Conservation (phyloP, 75 land plant species). For the Azolla pinnata region DNA sequence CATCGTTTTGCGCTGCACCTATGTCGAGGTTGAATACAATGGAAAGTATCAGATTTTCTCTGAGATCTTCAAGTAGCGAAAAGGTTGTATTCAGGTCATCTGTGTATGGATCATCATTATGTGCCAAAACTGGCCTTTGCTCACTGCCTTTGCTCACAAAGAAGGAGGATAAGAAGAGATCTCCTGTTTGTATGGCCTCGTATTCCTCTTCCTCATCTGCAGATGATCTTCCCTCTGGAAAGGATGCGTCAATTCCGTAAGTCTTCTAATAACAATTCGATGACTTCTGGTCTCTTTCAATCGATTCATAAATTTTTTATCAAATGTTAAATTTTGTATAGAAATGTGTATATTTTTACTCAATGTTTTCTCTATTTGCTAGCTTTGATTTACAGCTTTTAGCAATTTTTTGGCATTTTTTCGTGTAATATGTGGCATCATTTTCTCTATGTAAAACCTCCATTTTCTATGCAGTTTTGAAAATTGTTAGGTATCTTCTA, state of each 20-base stretch:
- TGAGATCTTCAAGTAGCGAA: background rate
- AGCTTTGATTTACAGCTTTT: background rate
- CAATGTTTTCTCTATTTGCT: background rate
- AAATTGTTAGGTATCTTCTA: too few relatives aligned
- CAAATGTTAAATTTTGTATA: background rate
- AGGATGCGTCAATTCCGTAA: conserved; percentile 1
- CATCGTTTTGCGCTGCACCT: too few relatives aligned
- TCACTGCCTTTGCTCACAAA: background rate
- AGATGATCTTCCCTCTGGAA: background rate
- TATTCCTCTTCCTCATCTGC: too few relatives aligned
- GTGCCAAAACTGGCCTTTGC: background rate
- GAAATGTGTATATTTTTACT: background rate
- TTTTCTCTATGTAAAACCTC: background rate
- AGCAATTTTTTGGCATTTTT: background rate
- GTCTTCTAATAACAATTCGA: too few relatives aligned
- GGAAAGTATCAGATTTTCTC: conserved; percentile 1
- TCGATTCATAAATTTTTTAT: background rate
- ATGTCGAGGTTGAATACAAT: conserved; percentile 4
- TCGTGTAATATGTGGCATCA: background rate
- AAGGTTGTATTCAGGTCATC: background rate
- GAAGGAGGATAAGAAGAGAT: background rate
- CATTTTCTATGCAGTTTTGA: too few relatives aligned
- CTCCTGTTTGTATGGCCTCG: conserved; percentile 1
- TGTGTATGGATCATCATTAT: background rate
- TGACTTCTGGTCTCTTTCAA: too few relatives aligned